phyloP scores from a whole-genome alignment of 495 filamentous ascomycete species.

The Hypoxylon crocopeplum region DNA sequence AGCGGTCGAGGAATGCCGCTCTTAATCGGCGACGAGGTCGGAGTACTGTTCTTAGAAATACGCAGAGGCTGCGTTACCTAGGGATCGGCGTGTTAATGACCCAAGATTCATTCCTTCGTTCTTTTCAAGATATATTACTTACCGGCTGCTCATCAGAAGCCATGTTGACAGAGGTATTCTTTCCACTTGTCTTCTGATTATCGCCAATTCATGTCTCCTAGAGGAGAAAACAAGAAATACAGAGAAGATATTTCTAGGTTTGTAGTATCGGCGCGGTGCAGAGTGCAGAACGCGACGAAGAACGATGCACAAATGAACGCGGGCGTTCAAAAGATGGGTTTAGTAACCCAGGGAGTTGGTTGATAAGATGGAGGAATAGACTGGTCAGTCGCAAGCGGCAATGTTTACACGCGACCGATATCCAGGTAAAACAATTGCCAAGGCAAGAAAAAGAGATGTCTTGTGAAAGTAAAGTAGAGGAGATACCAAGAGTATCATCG shows the following conservation, averaged over 20 bases:
- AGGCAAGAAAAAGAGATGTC: too few species aligned
- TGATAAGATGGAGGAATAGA: not conserved
- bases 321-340: slow-evolving; percentile 13
- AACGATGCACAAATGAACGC: slow-evolving; percentile 8
- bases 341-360: too few species aligned
- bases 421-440: slow-evolving; percentile 5
- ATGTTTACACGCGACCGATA: slow-evolving; percentile 26
- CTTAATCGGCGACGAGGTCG: slow-evolving; percentile 54
- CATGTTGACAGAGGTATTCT: slow-evolving; percentile 33
- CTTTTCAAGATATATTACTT: slow-evolving; percentile 27
- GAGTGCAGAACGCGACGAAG: slow-evolving; percentile 8
- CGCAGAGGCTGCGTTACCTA: slow-evolving; percentile 59
- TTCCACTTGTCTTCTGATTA: slow-evolving; percentile 10
- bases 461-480: not conserved
- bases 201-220: slow-evolving; percentile 26
- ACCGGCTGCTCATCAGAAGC: slow-evolving; percentile 51
- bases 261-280: slow-evolving; percentile 7
- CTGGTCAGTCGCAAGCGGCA: slow-evolving; percentile 4
- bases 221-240: slow-evolving; percentile 6
- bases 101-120: slow-evolving; percentile 10
- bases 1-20: slow-evolving; percentile 59
- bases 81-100: slow-evolving; percentile 5
- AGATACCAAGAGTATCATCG: not conserved
- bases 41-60: slow-evolving; percentile 59
- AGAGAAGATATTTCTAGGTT: slow-evolving; percentile 10